phyloP scores from a whole-genome alignment of 371 early-diverging fungal species.

The Mucor saturninus region DNA sequence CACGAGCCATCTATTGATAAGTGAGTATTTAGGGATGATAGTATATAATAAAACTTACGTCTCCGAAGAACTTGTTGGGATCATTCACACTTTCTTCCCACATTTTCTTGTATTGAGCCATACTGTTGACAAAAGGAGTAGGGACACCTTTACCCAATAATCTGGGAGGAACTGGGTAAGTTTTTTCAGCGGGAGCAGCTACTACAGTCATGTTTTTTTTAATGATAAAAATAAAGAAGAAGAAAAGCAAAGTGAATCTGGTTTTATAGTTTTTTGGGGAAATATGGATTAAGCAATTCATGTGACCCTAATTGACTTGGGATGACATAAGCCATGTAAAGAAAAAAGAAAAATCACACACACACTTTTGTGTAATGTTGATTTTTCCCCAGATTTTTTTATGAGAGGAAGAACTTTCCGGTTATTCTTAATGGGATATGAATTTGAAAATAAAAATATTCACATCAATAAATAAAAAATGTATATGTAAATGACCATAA shows the following conservation, averaged over 20 bases:
- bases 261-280: background rate
- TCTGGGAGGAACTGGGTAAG: conserved; percentile 50
- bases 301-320: background rate
- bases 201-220: conserved; percentile 22
- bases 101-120: conserved; percentile 75
- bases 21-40: background rate
- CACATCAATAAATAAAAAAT: background rate
- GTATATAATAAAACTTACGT: conserved; percentile 45
- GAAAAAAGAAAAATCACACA: conserved; percentile 3
- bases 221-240: conserved; percentile 1
- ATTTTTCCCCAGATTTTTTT: conserved; percentile 2
- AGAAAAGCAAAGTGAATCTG: conserved; percentile 5
- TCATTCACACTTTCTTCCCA: conserved; percentile 74
- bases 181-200: conserved; percentile 12
- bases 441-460: background rate
- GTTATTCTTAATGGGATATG: background rate
- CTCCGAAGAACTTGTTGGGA: conserved; percentile 79
- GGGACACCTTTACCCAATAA: conserved; percentile 51
- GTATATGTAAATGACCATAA: background rate
- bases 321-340: conserved; percentile 5
- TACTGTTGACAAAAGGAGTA: conserved; percentile 69
- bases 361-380: background rate
- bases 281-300: background rate
- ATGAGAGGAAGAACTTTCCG: background rate
- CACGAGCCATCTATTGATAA: conserved; percentile 61